phyloP scores from a whole-genome alignment of 192 early-diverging fungal species.

The Coemansia sp. region DNA sequence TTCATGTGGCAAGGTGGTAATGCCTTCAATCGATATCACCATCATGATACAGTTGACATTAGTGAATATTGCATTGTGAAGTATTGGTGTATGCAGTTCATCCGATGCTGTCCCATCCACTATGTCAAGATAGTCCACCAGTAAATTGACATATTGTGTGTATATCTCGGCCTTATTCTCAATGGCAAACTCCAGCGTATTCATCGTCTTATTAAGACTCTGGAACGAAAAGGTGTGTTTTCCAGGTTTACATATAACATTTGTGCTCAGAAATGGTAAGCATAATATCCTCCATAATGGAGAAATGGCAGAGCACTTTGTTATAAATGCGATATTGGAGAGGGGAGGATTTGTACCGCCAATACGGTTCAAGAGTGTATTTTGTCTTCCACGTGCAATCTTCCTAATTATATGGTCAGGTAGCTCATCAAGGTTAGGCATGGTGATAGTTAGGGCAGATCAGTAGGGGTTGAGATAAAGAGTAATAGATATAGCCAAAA shows the following conservation, averaged over 20 bases:
- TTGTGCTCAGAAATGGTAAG: not conserved
- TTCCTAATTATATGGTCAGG: constrained; percentile 4
- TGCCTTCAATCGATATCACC: not conserved
- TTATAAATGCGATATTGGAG: not conserved
- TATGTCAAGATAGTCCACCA: not conserved
- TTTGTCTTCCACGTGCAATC: not conserved
- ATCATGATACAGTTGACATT: not conserved
- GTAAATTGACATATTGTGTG: not conserved
- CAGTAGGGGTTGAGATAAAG: not conserved
- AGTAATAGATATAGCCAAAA: not conserved
- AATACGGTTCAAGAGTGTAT: not conserved
- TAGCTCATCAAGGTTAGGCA: not conserved
- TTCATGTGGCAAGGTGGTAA: not conserved
- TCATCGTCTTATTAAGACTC: not conserved
- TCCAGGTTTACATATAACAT: not conserved
- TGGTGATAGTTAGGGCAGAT: not conserved
- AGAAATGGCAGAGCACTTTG: constrained; percentile 1
- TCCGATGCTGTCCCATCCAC: not conserved
- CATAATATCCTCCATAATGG: not conserved
- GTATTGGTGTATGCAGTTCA: not conserved
- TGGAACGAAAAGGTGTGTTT: not conserved
- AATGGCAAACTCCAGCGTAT: not conserved
- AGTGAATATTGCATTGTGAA: not conserved
- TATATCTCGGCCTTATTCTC: not conserved
- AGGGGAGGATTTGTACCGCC: not conserved